Base-by-base conservation (phyloP, 2,329 filamentous ascomycete genomes). In the Aspergillus sp. region DNA sequence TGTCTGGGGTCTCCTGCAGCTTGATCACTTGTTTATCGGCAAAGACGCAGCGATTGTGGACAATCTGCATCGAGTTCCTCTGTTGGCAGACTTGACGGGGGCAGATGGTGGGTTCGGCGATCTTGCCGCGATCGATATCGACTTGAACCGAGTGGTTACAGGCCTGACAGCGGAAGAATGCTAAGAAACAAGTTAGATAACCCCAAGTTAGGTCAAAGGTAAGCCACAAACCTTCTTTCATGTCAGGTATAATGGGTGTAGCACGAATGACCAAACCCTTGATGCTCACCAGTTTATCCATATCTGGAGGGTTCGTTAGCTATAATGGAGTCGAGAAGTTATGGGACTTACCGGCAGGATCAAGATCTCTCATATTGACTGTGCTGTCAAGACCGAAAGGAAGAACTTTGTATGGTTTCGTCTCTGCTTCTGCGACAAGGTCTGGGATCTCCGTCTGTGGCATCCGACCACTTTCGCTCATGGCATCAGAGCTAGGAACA, bases 1-100 rank as follows among this genome's bases (percentile, higher is more conserved):
- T 92, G 76, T 99, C 95, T 0, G 95, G 95, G 0, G 95, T 99
- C 78, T 99, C 95, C 78, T 99, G 95, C 46, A 99, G 84, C 77
- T 99, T 99, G 80, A 99, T 97, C 62, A 99, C 92, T 76, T 99
- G 95, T 82, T 99, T 99, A 76, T 99, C 95, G 59, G 93, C 90
- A 72, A 99, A 99, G 8, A 87, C 86, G 69, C 93, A 98, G 63
- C 95, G 89, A 78, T 99, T 99, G 82, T 99, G 95, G 22, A 98
- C 86, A 68, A 99, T 96, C 74, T 97, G 92, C 94, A 99, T 98
- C 1, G 94, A 97, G 79, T 99, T 98, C 74, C 89, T 91, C 58
- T 90, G 89, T 54, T 87, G 84, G 80, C 95, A 99, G 59, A 91
- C 87, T 25, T 86, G 83, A 58, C 95, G 90, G 23, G 93, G 92